A percentile compares a stretch with the other conserved stretches of the same genome.
Conservation (phyloP, 768 basidiomycete genomes). For the Boletus bicolor region DNA sequence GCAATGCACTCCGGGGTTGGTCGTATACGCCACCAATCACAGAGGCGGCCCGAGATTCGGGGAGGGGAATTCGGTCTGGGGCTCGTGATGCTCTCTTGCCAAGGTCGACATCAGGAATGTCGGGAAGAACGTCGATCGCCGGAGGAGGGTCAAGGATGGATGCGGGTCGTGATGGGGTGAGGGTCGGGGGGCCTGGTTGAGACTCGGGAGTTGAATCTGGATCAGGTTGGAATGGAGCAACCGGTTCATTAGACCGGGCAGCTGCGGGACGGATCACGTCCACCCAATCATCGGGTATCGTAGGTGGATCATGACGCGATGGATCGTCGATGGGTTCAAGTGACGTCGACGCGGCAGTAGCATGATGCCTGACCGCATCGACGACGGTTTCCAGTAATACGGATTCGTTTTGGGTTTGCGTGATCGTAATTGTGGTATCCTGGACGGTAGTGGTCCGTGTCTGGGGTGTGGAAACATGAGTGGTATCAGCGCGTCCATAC, state of each 20-base stretch:
- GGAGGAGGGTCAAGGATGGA: slow-evolving; percentile 14
- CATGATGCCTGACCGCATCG: neutral
- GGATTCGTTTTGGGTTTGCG: slow-evolving; percentile 13
- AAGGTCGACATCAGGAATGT: slow-evolving; percentile 20
- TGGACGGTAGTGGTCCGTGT: slow-evolving; percentile 1
- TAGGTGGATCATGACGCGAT: slow-evolving; percentile 19
- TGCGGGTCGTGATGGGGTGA: slow-evolving; percentile 10
- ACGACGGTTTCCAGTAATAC: neutral
- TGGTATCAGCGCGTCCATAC: slow-evolving; percentile 13
- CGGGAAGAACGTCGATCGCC: slow-evolving; percentile 5
- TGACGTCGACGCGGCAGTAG: neutral
- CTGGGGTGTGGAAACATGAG: slow-evolving; percentile 5
- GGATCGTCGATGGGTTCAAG: slow-evolving; percentile 8
- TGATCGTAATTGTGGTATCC: slow-evolving; percentile 9
- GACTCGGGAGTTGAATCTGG: slow-evolving; percentile 4
- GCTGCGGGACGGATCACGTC: slow-evolving; percentile 15
- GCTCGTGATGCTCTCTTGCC: neutral
- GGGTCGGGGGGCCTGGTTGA: neutral
- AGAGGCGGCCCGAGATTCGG: slow-evolving; percentile 31
- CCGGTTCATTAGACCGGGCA: slow-evolving; percentile 3
- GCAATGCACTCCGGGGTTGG: slow-evolving; percentile 16
- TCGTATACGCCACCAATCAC: slow-evolving; percentile 28
- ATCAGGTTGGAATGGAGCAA: slow-evolving; percentile 4
- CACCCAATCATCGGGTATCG: slow-evolving; percentile 32
- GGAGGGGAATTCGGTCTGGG: slow-evolving; percentile 25